Conservation (phyloP, 202 grass and related monocot species). For the Digitaria exilis region DNA sequence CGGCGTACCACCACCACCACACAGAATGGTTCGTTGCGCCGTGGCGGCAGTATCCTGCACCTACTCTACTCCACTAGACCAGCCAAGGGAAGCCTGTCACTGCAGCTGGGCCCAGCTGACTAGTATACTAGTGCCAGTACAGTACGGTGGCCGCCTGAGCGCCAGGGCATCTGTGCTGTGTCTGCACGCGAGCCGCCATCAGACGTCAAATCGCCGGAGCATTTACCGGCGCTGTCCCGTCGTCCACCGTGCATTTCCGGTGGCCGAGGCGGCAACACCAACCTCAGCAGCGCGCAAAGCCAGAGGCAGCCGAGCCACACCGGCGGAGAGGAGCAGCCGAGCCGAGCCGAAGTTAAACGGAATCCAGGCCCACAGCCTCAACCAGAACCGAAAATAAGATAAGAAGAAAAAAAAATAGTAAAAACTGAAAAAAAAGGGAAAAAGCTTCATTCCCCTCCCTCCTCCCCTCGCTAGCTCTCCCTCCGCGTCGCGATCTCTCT, state of each 20-base stretch:
- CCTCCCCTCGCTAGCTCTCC: background rate
- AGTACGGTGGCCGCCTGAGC: background rate
- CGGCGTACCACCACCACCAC: background rate
- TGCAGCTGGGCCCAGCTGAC: background rate
- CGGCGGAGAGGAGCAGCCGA: background rate
- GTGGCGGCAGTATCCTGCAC: background rate
- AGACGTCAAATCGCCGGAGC: background rate
- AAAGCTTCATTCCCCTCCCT: constrained; percentile 14
- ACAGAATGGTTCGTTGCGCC: background rate
- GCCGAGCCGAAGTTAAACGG: background rate
- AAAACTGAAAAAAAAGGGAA: background rate
- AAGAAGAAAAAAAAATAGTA: background rate
- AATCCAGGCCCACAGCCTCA: background rate
- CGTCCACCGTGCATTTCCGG: background rate
- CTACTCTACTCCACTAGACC: too few species aligned
- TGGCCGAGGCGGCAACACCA: background rate
- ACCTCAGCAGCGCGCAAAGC: too few species aligned
- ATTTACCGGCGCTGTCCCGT: background rate
- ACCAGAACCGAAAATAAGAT: background rate
- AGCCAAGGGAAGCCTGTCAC: background rate
- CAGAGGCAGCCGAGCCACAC: too few species aligned
- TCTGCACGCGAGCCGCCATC: too few species aligned
- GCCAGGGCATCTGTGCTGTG: too few species aligned
- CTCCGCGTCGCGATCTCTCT: constrained; percentile 40
- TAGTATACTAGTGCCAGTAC: background rate